Evolutionary conservation across 1,139 yeast species (phyloP), one percentile per base, ranked within the genome.

Genomic region (Pneumocystis jirovecii): DNA sequence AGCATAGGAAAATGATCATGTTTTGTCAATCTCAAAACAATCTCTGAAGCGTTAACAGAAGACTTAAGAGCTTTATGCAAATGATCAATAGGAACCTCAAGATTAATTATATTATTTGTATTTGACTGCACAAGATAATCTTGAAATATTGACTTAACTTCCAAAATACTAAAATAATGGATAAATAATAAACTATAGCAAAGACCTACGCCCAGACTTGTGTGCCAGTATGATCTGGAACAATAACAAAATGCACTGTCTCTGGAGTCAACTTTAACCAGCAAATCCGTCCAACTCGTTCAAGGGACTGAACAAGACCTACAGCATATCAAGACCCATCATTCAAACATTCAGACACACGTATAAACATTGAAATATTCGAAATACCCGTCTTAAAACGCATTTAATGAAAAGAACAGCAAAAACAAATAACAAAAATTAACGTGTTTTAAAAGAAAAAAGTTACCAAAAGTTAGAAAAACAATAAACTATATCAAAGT

Each of bases 221-320:
- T 6, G 67, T 65, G 12, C 63, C 62, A 25, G 63, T 44, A 17
- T 64, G 42, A 21, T 63, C 66, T 21, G 68, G 68, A 17, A 60
- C 60, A 21, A 67, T 61, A 29, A 67, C 62, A 60, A 67, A 67
- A 44, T 67, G 65, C n/a, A 65, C 63, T 19, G 63, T 29, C 19
- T 63, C 65, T 21, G 67, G 67, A 29, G 66, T 61, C 19, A 66
- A 61, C 5, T 65, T 60, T 12, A 67, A 31, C 68, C 68, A 64
- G 40, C 64, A 62, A 44, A 65, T 61, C 31, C 60, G 64, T 35
- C 65, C 61, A 31, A 66, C 44, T 17, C 61, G 61, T 39, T 65
- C 68, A 56, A 67, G 63, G 8, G 69, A 77, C 77, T 10, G 82
- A 15, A 65, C 70, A 64, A 71, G 57, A 15, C 63, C 65, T 63